Evolutionary conservation across 305 asterid genomes (phyloP), one percentile per base, ranked within the genome.

Genomic region (Solanum hybrid): DNA sequence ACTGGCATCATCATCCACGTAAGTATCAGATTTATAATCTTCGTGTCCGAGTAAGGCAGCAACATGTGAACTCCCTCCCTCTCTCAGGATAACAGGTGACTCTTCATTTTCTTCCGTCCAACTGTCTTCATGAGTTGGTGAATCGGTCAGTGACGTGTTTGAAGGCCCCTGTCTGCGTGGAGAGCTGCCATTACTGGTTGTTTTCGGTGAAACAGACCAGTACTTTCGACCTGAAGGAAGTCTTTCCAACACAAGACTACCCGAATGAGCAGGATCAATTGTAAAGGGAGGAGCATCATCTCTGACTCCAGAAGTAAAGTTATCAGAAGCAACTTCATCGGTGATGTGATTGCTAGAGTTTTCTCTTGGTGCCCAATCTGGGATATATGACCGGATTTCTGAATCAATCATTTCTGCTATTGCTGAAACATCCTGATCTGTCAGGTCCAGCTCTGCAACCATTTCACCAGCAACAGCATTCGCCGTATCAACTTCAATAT

Each of bases 401-500:
- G 98, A 89, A 89, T 96, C 97, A 26, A 98, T 98, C 98, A 95
- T 98, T 81, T 91, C 97, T 81, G 96, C 98, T 88, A 98, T 93
- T 76, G 96, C 94, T 6, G 98, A 92, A 90, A 97, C 98, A 89
- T 98, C 99, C 61, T 98, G 98, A 91, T 97, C 98, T 0, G 99
- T 94, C 90, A 97, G 91, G 92, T 94, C 96, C 81, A 98, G 95
- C 95, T 97, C 99, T 93, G 96, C 97, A 64, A 98, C 99, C 99
- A 98, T 98, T 93, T 98, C 99, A 89, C 98, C 92, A 85, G 99
- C 99, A 73, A 98, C 99, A 40, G 94, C 96, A 74, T 92, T 97
- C 29, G 99, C 93, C 61, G 99, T 98, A 89, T 98, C 99, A 89
- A 90, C 95, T 92, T 94, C 95, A 33, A 96, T 96, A 93, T 95